Evolutionary conservation across 495 filamentous ascomycete species (phyloP).

Genomic region (Ramalina intermedia): DNA sequence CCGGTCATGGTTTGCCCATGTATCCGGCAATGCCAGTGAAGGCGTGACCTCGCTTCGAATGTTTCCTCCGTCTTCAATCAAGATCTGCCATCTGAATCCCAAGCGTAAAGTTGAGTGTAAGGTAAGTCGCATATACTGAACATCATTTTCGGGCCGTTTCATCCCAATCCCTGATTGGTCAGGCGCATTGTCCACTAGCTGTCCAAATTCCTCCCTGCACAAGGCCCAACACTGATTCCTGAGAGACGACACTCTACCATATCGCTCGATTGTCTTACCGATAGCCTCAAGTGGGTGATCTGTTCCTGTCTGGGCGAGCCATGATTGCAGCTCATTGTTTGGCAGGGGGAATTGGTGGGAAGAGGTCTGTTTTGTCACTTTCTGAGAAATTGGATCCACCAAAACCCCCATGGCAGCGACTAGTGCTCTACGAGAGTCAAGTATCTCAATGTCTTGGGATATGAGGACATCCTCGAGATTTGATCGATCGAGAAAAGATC

Average conservation of each 20-base stretch:
- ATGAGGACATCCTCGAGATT: too few species aligned
- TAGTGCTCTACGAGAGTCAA: neutral
- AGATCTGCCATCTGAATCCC: conserved; percentile 22
- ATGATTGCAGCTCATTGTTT: neutral
- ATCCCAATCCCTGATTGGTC: neutral
- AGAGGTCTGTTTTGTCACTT: neutral
- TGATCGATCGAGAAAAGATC: too few species aligned
- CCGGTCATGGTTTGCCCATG: conserved; percentile 4
- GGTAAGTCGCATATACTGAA: conserved; percentile 24
- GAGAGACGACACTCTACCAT: neutral
- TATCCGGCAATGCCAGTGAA: conserved; percentile 22
- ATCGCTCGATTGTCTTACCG: conserved; percentile 5
- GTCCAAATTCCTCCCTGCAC: conserved; percentile 7
- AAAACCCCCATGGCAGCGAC: neutral
- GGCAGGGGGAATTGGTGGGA: neutral
- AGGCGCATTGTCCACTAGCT: conserved; percentile 18
- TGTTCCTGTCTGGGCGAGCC: neutral
- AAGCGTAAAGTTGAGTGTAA: conserved; percentile 12
- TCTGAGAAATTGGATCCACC: neutral
- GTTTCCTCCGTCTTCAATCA: conserved; percentile 21
- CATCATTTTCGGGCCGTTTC: neutral
- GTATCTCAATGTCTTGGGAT: too few species aligned
- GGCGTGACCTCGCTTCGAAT: conserved; percentile 28
- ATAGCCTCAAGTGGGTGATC: neutral
- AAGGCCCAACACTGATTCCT: conserved; percentile 4